Conservation (phyloP, 768 basidiomycete species). For the Mycena indigotica region DNA sequence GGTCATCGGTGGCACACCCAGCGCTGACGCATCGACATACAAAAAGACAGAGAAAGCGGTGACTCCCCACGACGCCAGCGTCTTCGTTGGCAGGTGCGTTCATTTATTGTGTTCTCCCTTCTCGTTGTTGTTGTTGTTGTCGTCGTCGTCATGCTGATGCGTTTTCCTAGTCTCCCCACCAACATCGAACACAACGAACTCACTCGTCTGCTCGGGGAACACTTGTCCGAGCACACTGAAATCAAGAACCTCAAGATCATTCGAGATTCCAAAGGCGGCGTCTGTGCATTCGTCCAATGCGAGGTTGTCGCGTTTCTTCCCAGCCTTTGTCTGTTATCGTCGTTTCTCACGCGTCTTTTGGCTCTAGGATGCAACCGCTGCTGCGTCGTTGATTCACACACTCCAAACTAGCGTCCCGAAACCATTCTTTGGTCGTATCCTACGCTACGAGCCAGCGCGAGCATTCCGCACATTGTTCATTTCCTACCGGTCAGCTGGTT, state of each 20-base stretch:
- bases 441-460: slow-evolving; percentile 79
- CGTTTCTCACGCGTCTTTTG: slow-evolving; percentile 17
- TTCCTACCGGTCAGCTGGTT: slow-evolving; percentile 61
- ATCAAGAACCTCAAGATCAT: slow-evolving; percentile 72
- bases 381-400: slow-evolving; percentile 59
- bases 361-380: slow-evolving; percentile 58
- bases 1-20: slow-evolving; percentile 20
- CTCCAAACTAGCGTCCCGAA: slow-evolving; percentile 58
- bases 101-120: slow-evolving; percentile 3
- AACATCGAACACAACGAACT: slow-evolving; percentile 69
- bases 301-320: slow-evolving; percentile 48
- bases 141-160: slow-evolving; percentile 1
- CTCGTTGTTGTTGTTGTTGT: slow-evolving; percentile 8
- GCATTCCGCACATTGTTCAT: slow-evolving; percentile 74
- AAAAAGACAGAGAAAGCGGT: slow-evolving; percentile 41
- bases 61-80: slow-evolving; percentile 72
- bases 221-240: slow-evolving; percentile 66
- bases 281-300: slow-evolving; percentile 87
- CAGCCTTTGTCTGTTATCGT: slow-evolving; percentile 4
- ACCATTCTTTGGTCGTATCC: slow-evolving; percentile 68
- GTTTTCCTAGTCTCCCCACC: slow-evolving; percentile 60
- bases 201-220: slow-evolving; percentile 58
- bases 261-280: slow-evolving; percentile 73
- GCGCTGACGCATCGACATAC: slow-evolving; percentile 25
- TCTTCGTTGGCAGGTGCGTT: slow-evolving; percentile 80